Evolutionary conservation across 306 rosid genomes (phyloP), one percentile per base, ranked within the genome.

Genomic region (Acacia melanoxylon): DNA sequence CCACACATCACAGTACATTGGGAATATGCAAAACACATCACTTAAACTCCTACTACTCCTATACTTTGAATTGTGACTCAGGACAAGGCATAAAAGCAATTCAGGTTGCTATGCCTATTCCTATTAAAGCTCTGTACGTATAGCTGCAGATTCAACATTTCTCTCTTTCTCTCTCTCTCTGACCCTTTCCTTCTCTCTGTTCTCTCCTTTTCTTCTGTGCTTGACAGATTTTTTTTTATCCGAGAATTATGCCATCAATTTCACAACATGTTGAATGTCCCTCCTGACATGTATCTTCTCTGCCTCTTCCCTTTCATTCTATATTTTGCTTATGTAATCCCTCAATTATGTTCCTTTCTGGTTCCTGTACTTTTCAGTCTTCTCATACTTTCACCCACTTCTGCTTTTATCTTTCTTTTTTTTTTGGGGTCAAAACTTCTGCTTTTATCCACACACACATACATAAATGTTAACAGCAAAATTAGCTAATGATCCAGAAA

Each of bases 1-100:
- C 87, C 81, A 81, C 78, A 72, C 84, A 81, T 85, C 76, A 58
- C 65, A 58, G 65, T 58, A 67, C 90, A 79, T 89, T 61, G 97
- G 97, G 92, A 92, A 90, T 86, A 87, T 87, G 94, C 94, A 76
- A 37, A 80, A 86, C 70, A 84, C 42, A 74, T 82, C 89, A 51
- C 58, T 51, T 76, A 69, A 76, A 78, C 78, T 80, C 48, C 82
- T 74, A 68, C 62, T 56, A 19, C 27, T 56, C 62, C 62, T 56
- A 15, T 51, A 8, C 76, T 78, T 63, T 78, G 62, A 75, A 77
- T 83, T 20, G n/a, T 69, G 49, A 80, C 46, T 11, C 29, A 62
- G 67, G 63, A 74, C 73, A 80, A n/a, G 9, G 52, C 10, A 61
- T 61, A 20, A 66, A 71, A 56, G 63, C 42, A 72, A 19, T 58